A percentile compares a stretch with the other conserved stretches of the same genome.
These are phyloP conservation scores for Aureobasidium sp. DNA, from an alignment of 2,329 filamentous ascomycete genomes.

Conservation along the genomic window DNA sequence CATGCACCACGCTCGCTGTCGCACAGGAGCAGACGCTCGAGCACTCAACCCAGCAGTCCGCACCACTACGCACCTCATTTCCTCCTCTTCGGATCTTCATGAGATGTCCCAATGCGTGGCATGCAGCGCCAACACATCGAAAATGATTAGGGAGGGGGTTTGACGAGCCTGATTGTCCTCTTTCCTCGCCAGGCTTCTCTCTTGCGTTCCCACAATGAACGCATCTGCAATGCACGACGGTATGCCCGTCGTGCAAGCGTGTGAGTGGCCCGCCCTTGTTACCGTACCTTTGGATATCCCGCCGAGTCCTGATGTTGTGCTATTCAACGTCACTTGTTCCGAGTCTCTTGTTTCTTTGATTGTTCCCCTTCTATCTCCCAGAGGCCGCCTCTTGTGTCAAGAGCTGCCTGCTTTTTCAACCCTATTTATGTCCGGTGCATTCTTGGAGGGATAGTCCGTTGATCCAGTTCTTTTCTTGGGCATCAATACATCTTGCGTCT, in stretches of 20 bases:
- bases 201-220: slow-evolving; percentile 1
- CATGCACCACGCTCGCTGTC: slow-evolving; percentile 10
- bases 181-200: not conserved
- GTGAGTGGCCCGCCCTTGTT: not conserved
- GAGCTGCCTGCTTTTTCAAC: not conserved
- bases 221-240: slow-evolving; percentile 12
- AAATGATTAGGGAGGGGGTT: slow-evolving; percentile 7
- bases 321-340: slow-evolving; percentile 7
- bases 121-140: slow-evolving; percentile 11
- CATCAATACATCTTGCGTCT: slow-evolving; percentile 7
- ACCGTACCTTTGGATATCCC: slow-evolving; percentile 5
- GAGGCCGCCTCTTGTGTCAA: not conserved
- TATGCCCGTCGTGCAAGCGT: slow-evolving; percentile 8
- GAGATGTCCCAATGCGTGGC: slow-evolving; percentile 5
- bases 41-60: not conserved
- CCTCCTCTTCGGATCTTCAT: not conserved
- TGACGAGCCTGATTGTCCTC: not conserved
- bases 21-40: slow-evolving; percentile 9
- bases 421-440: not conserved
- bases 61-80: slow-evolving; percentile 3
- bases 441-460: not conserved
- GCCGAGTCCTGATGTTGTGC: slow-evolving; percentile 8
- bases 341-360: not conserved
- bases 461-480: not conserved
- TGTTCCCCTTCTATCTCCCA: not conserved